A percentile compares a stretch with the other conserved stretches of the same genome.
phyloP scores from a whole-genome alignment of 805 yeast species.

The Kockiozyma suomiensis region DNA sequence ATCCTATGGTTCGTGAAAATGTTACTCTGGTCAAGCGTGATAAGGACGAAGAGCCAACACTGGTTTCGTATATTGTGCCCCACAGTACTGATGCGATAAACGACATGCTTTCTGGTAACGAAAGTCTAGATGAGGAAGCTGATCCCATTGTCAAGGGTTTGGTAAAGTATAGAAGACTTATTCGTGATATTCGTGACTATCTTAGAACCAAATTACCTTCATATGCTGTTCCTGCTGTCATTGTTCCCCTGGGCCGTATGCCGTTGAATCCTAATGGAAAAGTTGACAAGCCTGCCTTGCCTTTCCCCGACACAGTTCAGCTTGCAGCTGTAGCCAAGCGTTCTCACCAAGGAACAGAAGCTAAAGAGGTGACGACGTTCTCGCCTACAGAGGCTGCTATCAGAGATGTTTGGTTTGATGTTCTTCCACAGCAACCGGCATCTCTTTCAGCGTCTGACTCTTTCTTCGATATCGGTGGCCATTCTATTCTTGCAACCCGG shows the following conservation, averaged over 20 bases:
- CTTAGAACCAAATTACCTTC: constrained; percentile 87
- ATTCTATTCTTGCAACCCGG: constrained; percentile 92
- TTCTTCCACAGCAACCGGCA: constrained; percentile 84
- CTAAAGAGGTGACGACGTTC: constrained; percentile 54
- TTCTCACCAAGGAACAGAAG: constrained; percentile 42
- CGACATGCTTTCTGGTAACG: constrained; percentile 46
- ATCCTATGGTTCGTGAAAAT: constrained; percentile 88
- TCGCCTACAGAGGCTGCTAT: constrained; percentile 66
- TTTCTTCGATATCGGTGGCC: constrained; percentile 97
- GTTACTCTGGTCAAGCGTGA: constrained; percentile 89
- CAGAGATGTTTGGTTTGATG: constrained; percentile 80
- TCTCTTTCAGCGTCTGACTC: constrained; percentile 76
- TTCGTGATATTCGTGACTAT: constrained; percentile 77
- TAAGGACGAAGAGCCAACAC: constrained; percentile 87
- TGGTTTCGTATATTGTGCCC: constrained; percentile 91
- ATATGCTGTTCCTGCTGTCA: constrained; percentile 89
- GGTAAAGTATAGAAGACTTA: constrained; percentile 70
- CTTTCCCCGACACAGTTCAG: constrained; percentile 90
- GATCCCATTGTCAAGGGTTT: constrained; percentile 74
- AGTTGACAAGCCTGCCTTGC: constrained; percentile 94
- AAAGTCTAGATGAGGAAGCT: constrained; percentile 47
- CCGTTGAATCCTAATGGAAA: constrained; percentile 98
- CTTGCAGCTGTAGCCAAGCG: constrained; percentile 70
- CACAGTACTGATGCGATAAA: constrained; percentile 49
- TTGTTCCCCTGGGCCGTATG: constrained; percentile 81